Evolutionary conservation across 805 yeast species (phyloP).

Genomic region (Ogataea nitratoaversa): DNA sequence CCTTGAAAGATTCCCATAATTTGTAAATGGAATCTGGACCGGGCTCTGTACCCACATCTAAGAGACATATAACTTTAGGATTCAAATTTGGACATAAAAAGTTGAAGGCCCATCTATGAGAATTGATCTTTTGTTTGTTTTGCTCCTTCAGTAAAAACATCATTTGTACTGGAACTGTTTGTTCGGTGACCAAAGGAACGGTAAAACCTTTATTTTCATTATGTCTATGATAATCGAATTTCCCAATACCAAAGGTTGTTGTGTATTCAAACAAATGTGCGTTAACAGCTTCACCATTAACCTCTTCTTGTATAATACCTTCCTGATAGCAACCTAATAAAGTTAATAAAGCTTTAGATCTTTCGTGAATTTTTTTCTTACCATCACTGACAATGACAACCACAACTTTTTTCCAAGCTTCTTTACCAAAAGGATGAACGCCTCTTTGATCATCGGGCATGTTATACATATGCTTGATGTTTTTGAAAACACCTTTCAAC

Average conservation of each 20-base stretch:
- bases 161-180: slow-evolving; percentile 75
- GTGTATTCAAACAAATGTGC: slow-evolving; percentile 94
- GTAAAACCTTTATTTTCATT: slow-evolving; percentile 40
- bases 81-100: slow-evolving; percentile 78
- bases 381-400: slow-evolving; percentile 91
- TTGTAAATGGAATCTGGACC: slow-evolving; percentile 81
- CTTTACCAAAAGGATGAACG: slow-evolving; percentile 79
- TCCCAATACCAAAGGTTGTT: slow-evolving; percentile 73
- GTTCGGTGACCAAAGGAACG: slow-evolving; percentile 62
- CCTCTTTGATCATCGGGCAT: slow-evolving; percentile 34
- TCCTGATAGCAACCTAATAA: slow-evolving; percentile 90
- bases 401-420: slow-evolving; percentile 90
- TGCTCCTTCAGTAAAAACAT: slow-evolving; percentile 85
- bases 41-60: slow-evolving; percentile 95
- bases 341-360: slow-evolving; percentile 74
- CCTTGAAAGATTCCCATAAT: slow-evolving; percentile 80
- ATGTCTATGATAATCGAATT: slow-evolving; percentile 42
- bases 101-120: slow-evolving; percentile 95
- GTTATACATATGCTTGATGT: slow-evolving; percentile 70
- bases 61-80: slow-evolving; percentile 75
- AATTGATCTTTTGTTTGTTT: slow-evolving; percentile 85
- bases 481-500: slow-evolving; percentile 83
- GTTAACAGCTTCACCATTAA: slow-evolving; percentile 73
- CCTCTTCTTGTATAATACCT: slow-evolving; percentile 87
- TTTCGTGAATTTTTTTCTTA: slow-evolving; percentile 71